Percentiles rank a stretch among this genome's conserved stretches.
Conservation (phyloP, 176 grass and related monocot species). For the Dactylis glomerata region DNA sequence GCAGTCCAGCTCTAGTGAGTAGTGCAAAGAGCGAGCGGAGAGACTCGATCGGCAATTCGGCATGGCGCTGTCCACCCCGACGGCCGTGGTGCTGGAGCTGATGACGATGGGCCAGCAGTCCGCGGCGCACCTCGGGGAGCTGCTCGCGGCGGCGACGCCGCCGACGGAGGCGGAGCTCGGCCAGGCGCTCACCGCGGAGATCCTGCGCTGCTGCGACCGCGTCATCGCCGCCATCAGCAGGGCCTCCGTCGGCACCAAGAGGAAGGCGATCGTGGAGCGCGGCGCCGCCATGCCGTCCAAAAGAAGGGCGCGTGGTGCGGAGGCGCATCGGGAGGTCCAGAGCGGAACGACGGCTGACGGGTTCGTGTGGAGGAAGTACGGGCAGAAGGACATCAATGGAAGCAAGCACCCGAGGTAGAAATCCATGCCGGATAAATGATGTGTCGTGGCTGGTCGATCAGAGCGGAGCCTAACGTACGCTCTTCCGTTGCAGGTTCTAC, state of each 20-base stretch:
- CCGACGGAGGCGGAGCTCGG: not conserved
- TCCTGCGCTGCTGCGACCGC: conserved; percentile 44
- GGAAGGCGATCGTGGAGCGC: conserved; percentile 4
- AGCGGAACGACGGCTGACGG: conserved; percentile 36
- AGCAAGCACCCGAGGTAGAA: conserved; percentile 40
- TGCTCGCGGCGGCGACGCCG: conserved; percentile 22
- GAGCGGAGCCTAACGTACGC: not conserved
- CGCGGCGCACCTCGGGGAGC: conserved; percentile 35
- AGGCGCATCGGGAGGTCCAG: conserved; percentile 6
- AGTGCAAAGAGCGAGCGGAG: not conserved
- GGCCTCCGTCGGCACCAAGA: not conserved
- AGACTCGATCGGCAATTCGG: not conserved
- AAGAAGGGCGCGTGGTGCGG: conserved; percentile 28
- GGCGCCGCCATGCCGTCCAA: not conserved
- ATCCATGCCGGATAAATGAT: too few species aligned
- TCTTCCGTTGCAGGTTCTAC: conserved; percentile 41
- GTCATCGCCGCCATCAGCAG: conserved; percentile 20
- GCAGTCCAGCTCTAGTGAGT: not conserved
- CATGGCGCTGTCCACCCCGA: conserved; percentile 31
- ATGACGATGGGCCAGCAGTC: conserved; percentile 46
- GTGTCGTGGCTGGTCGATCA: not conserved
- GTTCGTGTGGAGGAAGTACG: conserved; percentile 81
- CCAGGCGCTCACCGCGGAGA: conserved; percentile 44
- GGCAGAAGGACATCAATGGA: conserved; percentile 62
- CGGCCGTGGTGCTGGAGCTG: conserved; percentile 39